Evolutionary conservation across 1,139 yeast genomes (phyloP), one percentile per base, ranked within the genome.

Genomic region (Yamadazyma kanchanaburiensis): DNA sequence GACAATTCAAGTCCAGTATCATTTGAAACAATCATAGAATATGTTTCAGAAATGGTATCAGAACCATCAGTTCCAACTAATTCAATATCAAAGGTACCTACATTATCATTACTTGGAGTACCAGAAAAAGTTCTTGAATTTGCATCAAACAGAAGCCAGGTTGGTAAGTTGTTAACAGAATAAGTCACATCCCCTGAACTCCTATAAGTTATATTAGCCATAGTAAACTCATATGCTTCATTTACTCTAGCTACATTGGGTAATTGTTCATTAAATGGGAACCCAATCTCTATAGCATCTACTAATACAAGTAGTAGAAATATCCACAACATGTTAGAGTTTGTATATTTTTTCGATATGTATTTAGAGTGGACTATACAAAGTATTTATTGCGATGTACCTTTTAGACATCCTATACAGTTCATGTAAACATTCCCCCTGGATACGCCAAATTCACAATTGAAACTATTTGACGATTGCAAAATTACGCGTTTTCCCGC

Each of bases 221-320:
- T 60, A 25, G 79, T 71, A 57, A 86, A 91, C n/a, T 61, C 42
- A 58, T 82, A 91, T 1, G 55, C 48, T 42, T 75, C 64, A 40
- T 77, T 75, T 12, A 77, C 74, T 35, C 95, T 70, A 4, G 95
- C 96, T 9, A 91, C 85, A 21, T 88, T 82, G 12, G 97, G 97
- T 22, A 79, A 69, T 57, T 91, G 98, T 49, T 80, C 78, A 42
- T 73, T 60, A 49, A 91, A 74, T 6, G 96, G 94, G 63, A 83
- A 89, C 25, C 89, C 88, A 36, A 77, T 70, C 39, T 74, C 72
- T 25, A 65, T 53, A 17, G 53, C 54, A 10, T 30, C 22, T 13
- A 32, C 35, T 19, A 24, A 23, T 10, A 25, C 26, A 5, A 32
- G 15, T 10, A 39, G 24, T 24, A 35, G 38, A 27, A 40, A 28